Conservation (phyloP, 2,329 filamentous ascomycete genomes). For the Exophiala calicioides region DNA sequence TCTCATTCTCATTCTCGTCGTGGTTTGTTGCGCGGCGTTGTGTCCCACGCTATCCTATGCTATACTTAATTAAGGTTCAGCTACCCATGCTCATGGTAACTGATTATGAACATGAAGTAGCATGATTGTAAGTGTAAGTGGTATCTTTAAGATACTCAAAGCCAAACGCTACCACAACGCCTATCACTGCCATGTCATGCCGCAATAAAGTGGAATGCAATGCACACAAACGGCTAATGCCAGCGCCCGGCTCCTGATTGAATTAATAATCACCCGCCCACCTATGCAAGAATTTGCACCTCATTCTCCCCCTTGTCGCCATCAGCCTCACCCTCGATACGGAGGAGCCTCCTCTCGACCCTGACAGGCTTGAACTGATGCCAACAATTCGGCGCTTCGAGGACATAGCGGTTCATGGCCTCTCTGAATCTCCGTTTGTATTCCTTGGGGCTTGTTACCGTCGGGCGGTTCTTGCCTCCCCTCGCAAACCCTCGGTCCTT, state of each 20-base stretch:
- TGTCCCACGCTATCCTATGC: too few species aligned
- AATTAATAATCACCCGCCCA: background rate
- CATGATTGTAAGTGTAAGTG: too few species aligned
- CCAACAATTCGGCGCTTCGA: constrained; percentile 53
- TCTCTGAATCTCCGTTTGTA: constrained; percentile 95
- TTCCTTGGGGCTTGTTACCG: constrained; percentile 94
- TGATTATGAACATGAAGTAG: too few species aligned
- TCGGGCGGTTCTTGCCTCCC: constrained; percentile 79
- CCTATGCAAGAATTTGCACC: constrained; percentile 17
- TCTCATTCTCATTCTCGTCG: background rate
- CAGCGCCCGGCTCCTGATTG: too few species aligned
- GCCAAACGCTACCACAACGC: too few species aligned
- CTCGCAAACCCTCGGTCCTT: constrained; percentile 83
- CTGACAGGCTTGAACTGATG: constrained; percentile 41
- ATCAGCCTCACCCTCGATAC: constrained; percentile 19
- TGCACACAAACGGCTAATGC: too few species aligned
- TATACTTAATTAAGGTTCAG: too few species aligned
- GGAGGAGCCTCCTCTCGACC: constrained; percentile 15
- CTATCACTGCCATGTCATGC: too few species aligned
- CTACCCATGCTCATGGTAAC: too few species aligned
- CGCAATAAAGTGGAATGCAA: too few species aligned
- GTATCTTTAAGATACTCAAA: too few species aligned
- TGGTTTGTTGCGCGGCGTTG: too few species aligned
- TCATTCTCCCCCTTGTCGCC: constrained; percentile 25
- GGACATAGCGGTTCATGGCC: constrained; percentile 84